Base-by-base conservation (phyloP, 2,329 filamentous ascomycete genomes). In the Colletotrichum tropicicola region DNA sequence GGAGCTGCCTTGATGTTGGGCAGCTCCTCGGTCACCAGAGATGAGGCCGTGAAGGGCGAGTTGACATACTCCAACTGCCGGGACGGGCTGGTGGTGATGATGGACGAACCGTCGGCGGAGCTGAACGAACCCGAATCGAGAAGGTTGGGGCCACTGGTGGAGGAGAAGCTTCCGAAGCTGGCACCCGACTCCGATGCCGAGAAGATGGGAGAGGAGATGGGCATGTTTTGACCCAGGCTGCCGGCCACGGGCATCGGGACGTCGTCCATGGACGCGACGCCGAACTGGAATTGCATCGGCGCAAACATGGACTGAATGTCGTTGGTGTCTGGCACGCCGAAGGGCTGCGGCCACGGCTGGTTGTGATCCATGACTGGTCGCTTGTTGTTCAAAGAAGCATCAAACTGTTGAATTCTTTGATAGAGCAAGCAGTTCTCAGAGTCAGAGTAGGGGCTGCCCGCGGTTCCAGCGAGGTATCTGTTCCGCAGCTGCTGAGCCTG, bases 401-500 rank as follows among this genome's bases (percentile, higher is more conserved):
- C 62, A 32, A 39, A 27, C 39, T 55, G 37, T 37, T 63, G 63
- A 39, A 59, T 35, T 23, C 59, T 54, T 19, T 64, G 59, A 30
- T 48, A 59, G 39, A 64, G 41, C 17, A 54, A 52, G 47, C 32
- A 61, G 25, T 57, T 30, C 19, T 68, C 66, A 32, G 37, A 45
- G 25, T 63, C 55, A 13, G 59, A 59, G 21, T 48, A 68, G n/a
- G 66, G 66, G 39, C 66, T 68, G 32, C 64, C 64, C 6, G 66
- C 64, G 32, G 66, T 65, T 28, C 66, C 66, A 25, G 64, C 55
- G 41, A 65, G 65, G 47, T 67, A 67, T 37, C 65, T 66, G 52
- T 68, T 68, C 28, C 61, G 59, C 23, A 67, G 65, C 30, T 67
- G 59, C 51, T 60, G 56, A 47, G 19, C 56, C 66, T 68, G 52